Evolutionary conservation across 1,284 basidiomycete species (phyloP), one percentile per base, ranked within the genome.

Genomic region (Exobasidium cylindrosporum): DNA sequence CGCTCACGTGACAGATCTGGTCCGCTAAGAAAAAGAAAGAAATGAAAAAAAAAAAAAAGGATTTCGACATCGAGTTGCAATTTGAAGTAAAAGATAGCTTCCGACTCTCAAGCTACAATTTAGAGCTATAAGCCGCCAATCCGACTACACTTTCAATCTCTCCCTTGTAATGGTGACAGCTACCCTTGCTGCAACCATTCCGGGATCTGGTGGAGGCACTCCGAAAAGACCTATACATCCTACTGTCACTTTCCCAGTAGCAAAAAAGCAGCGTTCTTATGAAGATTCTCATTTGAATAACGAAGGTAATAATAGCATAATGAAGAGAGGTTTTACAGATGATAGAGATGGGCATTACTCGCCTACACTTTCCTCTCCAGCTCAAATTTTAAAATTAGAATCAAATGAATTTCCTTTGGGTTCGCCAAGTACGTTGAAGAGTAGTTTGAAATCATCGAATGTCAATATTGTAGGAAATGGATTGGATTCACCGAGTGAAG

Each of bases 401-500:
- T 7, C 35, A 17, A 10, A 7, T 17, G 35, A 40, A 7, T 7
- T 40, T 10, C 17, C 35, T 40, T 10, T 40, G 35, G 17, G 35
- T 17, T 50, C 47, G n/a, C 47, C 47, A 4, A 14, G 21, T 28
- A 13, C 26, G 2, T 28, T 50, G 21, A 50, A 50, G 26, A 50
- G 47, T 28, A 50, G 47, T 26, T 28, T 50, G 4, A 50, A 50
- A 28, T 28, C 47, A 5, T 28, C 47, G 26, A 50, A 50, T 28
- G 26, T 24, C 3, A 28, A 21, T 14, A 50, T 14, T 14, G 26
- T 13, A 21, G 26, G 47, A 4, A 50, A 14, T 6, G 26, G n/a
- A 4, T 28, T 24, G 14, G 47, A 28, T 50, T 55, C 53, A 44
- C 53, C 53, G 21, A 58, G n/a, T n/a, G 58, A 60, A 45, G 17